Evolutionary conservation across 2,329 filamentous ascomycete species (phyloP), one percentile per base, ranked within the genome.

Genomic region (Colletotrichum lindemuthianum): DNA sequence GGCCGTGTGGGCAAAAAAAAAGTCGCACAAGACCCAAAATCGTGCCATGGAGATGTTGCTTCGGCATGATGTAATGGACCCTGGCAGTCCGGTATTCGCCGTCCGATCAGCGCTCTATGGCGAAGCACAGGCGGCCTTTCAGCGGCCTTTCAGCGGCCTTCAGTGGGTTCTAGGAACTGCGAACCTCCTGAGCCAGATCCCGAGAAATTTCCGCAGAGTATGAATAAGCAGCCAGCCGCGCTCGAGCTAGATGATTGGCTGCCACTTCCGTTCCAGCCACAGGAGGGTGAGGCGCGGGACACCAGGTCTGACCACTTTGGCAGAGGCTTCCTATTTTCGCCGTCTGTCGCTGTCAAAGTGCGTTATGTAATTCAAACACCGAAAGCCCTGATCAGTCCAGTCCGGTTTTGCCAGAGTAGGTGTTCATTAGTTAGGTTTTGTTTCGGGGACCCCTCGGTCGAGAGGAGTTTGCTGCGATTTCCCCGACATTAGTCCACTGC

Each of bases 151-250:
- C 43, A 39, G 58, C 50, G 40, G 41, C 33, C 56, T 48, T 36
- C 51, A 40, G 52, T 12, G n/a, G 37, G 24, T 33, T 49, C 59
- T 39, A 67, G 54, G 52, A 70, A 70, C 66, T 39, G 68, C 49
- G 59, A 61, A 40, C 37, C 45, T 50, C 12, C 55, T 16, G 13
- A 58, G 58, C 43, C 58, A 66, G 60, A 74, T 58, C 66, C 73
- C 73, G 73, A 75, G 69, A 70, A 72, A 74, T 73, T 70, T 64
- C 73, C 73, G 70, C 44, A 4, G 6, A n/a, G 13, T 37, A n/a
- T 56, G 54, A 63, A 51, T 58, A 54, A 60, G 65, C 65, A 34
- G 24, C 7, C 9, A 10, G 3, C 16, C 3, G 9, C 32, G 13
- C 8, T 10, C n/a, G n/a, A n/a, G n/a, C 24, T 24, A 24, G 24